phyloP scores from a whole-genome alignment of 2,329 filamentous ascomycete genomes.

The Pseudocercospora cruenta region DNA sequence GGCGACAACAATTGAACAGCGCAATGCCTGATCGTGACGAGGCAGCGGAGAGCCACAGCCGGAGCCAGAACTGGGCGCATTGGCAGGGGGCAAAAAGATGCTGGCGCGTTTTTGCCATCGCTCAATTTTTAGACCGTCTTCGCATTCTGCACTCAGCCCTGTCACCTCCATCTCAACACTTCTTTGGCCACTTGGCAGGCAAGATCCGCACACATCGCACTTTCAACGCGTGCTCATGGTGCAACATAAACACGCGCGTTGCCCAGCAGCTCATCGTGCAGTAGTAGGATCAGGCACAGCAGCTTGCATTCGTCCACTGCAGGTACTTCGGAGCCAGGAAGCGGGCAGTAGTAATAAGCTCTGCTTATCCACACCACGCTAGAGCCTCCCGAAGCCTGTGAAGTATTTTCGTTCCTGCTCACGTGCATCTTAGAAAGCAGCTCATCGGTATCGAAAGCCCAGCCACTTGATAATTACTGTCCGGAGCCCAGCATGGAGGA shows the following conservation, averaged over 20 bases:
- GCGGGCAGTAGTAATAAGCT: neutral
- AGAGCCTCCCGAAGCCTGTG: neutral
- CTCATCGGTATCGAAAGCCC: neutral
- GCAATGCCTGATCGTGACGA: neutral
- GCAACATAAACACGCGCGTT: neutral
- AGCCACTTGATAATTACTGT: neutral
- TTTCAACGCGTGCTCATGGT: neutral
- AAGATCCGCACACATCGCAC: neutral
- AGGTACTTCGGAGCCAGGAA: neutral
- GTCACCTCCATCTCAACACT: neutral
- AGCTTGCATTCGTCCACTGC: neutral
- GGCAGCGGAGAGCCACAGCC: neutral
- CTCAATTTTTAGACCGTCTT: neutral
- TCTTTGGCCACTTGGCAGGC: neutral
- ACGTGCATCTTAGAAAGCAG: neutral
- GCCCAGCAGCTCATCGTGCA: neutral
- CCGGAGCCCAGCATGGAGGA: constrained; percentile 66
- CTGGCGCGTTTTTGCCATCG: neutral
- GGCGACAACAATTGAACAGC: neutral
- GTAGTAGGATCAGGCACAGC: neutral
- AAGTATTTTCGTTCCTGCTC: neutral
- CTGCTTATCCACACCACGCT: neutral
- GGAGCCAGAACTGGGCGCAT: neutral
- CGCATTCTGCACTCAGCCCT: neutral
- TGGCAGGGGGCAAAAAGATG: neutral